Evolutionary conservation across 441 rosid species (phyloP).

Genomic region (Cnidoscolus chayamansa): DNA sequence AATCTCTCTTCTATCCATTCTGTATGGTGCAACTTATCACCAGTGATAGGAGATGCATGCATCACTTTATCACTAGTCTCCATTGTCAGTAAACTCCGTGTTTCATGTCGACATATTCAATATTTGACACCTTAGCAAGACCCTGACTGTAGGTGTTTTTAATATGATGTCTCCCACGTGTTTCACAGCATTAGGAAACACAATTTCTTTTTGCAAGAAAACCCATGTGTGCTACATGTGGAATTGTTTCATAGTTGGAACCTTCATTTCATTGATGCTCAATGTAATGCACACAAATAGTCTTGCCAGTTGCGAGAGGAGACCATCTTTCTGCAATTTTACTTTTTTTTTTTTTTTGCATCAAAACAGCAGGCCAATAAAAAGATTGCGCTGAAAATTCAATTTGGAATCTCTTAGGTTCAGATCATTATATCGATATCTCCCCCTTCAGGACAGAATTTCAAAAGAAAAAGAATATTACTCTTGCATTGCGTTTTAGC

Average conservation of each 20-base stretch:
- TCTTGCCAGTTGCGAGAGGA: background rate
- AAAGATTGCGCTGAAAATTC: no score
- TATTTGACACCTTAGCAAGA: background rate
- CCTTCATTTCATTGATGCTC: background rate
- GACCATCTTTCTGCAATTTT: no score
- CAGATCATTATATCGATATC: no score
- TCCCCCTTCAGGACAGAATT: no score
- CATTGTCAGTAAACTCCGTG: background rate
- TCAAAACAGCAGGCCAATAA: no score
- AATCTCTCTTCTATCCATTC: background rate
- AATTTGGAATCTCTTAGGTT: no score
- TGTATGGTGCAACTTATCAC: no score
- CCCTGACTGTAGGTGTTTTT: background rate
- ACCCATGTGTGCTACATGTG: background rate
- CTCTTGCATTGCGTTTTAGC: no score
- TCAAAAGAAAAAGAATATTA: no score
- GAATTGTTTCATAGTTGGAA: background rate
- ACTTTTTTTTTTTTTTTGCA: no score
- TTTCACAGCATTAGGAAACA: constrained; percentile 3
- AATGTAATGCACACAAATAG: background rate
- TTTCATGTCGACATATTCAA: background rate
- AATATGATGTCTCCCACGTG: background rate
- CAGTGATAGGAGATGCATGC: constrained; percentile 4
- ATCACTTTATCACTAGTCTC: background rate
- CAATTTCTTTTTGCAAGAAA: background rate